Conservation (phyloP, 2,329 filamentous ascomycete genomes). For the Neofusicoccum parvum region DNA sequence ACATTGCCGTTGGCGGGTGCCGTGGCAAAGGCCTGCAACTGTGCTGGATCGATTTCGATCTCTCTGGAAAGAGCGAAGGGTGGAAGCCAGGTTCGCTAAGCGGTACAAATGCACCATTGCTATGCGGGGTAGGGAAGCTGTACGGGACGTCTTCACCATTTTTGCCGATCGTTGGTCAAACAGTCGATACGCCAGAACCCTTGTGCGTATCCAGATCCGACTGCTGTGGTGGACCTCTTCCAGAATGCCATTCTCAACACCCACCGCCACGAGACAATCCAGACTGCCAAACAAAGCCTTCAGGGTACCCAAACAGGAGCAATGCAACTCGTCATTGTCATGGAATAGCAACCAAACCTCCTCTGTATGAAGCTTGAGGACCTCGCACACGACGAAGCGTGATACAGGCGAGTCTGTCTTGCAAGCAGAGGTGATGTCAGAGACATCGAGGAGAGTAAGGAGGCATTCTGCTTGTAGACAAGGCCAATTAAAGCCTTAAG, state of each 20-base stretch:
- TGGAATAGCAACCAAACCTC: constrained; percentile 29
- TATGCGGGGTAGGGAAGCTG: constrained; percentile 48
- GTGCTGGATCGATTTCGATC: constrained; percentile 37
- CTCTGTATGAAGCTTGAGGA: constrained; percentile 47
- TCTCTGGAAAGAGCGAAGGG: constrained; percentile 28
- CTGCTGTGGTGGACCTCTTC: constrained; percentile 22
- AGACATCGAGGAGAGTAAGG: constrained; percentile 30
- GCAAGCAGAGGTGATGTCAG: constrained; percentile 33
- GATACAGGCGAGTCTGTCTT: constrained; percentile 63
- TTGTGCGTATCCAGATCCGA: constrained; percentile 32
- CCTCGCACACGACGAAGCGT: constrained; percentile 55
- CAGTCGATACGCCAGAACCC: constrained; percentile 23
- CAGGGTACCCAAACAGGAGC: constrained; percentile 38
- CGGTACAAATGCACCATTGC: constrained; percentile 24
- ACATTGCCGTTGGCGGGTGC: constrained; percentile 56
- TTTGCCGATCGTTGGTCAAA: background rate
- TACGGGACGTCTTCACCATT: constrained; percentile 50
- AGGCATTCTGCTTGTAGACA: constrained; percentile 50
- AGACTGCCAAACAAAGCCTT: constrained; percentile 23
- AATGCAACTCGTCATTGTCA: constrained; percentile 37
- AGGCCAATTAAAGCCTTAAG: constrained; percentile 27
- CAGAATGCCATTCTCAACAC: constrained; percentile 10
- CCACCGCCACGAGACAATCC: background rate
- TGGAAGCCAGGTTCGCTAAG: constrained; percentile 45
- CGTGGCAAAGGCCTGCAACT: constrained; percentile 54